Evolutionary conservation across 1,284 basidiomycete species (phyloP).

Genomic region (Fomitiporia mediterranea): DNA sequence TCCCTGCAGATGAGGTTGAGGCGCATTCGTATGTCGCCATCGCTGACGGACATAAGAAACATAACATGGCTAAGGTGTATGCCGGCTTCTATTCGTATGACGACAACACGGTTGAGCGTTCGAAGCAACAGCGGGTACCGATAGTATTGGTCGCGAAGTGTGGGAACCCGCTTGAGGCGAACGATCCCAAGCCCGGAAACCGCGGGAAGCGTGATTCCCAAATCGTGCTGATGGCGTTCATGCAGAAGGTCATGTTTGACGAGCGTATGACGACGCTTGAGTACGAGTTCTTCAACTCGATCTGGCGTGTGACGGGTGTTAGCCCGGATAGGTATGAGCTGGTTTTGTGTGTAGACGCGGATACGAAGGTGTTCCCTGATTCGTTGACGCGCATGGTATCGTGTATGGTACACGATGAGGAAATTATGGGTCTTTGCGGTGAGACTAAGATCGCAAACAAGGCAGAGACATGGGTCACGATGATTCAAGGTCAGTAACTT

Average conservation of each 20-base stretch:
- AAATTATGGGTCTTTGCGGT: slow-evolving; percentile 98
- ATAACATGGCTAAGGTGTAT: slow-evolving; percentile 99
- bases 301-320: slow-evolving; percentile 92
- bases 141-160: slow-evolving; percentile 93
- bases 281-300: slow-evolving; percentile 98
- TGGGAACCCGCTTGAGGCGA: slow-evolving; percentile 86
- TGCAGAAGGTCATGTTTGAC: slow-evolving; percentile 99
- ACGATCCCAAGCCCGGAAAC: slow-evolving; percentile 94
- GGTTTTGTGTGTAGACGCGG: slow-evolving; percentile 96
- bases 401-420: slow-evolving; percentile 92
- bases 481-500: slow-evolving; percentile 84
- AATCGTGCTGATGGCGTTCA: slow-evolving; percentile 95
- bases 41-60: slow-evolving; percentile 96
- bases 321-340: slow-evolving; percentile 97
- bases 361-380: slow-evolving; percentile 97
- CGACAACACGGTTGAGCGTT: slow-evolving; percentile 83
- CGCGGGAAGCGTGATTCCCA: slow-evolving; percentile 98
- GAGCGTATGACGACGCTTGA: slow-evolving; percentile 99
- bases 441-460: slow-evolving; percentile 99
- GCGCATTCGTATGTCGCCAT: slow-evolving; percentile 97
- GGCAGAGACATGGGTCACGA: slow-evolving; percentile 94
- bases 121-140: slow-evolving; percentile 96
- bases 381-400: slow-evolving; percentile 89
- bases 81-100: slow-evolving; percentile 98
- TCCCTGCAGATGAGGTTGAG: slow-evolving; percentile 84